Percentiles rank a stretch among this genome's conserved stretches.
Conservation (phyloP, 148 eudicot species). For the Vaccinium vitisidaea region DNA sequence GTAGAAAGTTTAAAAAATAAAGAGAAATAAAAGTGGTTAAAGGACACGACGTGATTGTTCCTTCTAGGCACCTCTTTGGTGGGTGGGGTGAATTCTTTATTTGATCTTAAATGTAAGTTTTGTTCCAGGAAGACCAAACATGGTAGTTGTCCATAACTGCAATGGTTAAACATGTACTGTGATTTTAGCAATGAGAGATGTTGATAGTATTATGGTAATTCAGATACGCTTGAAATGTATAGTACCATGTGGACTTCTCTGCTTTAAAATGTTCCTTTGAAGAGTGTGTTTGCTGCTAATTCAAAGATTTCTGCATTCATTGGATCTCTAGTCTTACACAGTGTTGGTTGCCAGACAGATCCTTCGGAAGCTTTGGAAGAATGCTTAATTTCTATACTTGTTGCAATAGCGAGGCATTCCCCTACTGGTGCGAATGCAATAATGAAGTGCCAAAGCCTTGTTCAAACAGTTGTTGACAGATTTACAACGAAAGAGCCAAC, state of each 20-base stretch:
- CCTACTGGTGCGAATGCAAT: constrained; percentile 76
- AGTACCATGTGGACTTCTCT: not conserved
- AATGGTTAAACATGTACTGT: not conserved
- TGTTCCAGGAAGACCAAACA: constrained; percentile 1
- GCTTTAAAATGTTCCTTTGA: not conserved
- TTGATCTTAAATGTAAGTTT: not conserved
- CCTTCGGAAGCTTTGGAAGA: constrained; percentile 70
- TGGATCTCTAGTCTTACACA: not conserved
- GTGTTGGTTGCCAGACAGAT: constrained; percentile 48
- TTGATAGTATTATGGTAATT: not conserved
- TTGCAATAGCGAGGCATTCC: constrained; percentile 91
- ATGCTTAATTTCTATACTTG: constrained; percentile 59
- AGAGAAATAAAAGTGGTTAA: not conserved
- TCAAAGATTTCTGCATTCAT: not conserved
- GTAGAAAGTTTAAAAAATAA: not conserved
- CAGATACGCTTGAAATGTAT: not conserved
- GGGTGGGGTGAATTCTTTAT: constrained; percentile 6
- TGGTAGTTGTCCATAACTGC: not conserved
- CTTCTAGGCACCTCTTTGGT: constrained; percentile 8
- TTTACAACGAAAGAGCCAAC: constrained; percentile 47
- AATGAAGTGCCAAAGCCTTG: constrained; percentile 72
- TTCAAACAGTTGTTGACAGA: constrained; percentile 65
- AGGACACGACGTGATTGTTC: not conserved
- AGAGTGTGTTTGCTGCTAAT: not conserved
- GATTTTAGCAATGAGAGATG: not conserved